These are phyloP conservation scores for Dactylonectria estremocensis DNA, from an alignment of 2,329 filamentous ascomycete species.

Conservation along the genomic window DNA sequence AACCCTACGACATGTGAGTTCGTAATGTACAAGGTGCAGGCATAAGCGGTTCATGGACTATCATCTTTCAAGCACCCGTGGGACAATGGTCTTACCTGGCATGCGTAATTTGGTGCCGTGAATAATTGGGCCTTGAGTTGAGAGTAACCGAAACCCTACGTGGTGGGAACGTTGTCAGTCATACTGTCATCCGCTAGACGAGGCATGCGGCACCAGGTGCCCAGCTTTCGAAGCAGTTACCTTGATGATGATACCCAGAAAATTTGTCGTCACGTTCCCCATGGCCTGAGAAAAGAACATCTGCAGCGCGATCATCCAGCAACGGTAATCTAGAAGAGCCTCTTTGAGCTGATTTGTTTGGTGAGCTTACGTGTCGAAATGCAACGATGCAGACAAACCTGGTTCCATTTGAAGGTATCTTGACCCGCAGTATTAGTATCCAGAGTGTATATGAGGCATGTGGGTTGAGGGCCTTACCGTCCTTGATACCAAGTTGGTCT, in stretches of 20 bases:
- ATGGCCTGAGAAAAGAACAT: constrained; percentile 3
- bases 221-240: background rate
- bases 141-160: constrained; percentile 1
- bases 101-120: constrained; percentile 1
- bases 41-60: too few relatives aligned
- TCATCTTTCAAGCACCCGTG: too few relatives aligned
- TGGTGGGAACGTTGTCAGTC: background rate
- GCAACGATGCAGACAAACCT: background rate
- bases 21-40: too few relatives aligned
- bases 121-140: background rate
- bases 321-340: background rate
- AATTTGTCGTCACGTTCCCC: background rate
- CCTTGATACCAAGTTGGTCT: background rate
- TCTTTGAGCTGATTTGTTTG: background rate
- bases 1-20: background rate
- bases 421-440: background rate
- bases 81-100: background rate
- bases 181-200: background rate
- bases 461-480: background rate
- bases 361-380: too few relatives aligned
- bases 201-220: background rate
- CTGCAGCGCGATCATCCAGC: constrained; percentile 1
- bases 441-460: background rate
- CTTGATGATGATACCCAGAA: background rate
- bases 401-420: background rate